Evolutionary conservation across 225 moss, liverwort and hornwort species (phyloP).

Genomic region (Takakia lepidozioides): DNA sequence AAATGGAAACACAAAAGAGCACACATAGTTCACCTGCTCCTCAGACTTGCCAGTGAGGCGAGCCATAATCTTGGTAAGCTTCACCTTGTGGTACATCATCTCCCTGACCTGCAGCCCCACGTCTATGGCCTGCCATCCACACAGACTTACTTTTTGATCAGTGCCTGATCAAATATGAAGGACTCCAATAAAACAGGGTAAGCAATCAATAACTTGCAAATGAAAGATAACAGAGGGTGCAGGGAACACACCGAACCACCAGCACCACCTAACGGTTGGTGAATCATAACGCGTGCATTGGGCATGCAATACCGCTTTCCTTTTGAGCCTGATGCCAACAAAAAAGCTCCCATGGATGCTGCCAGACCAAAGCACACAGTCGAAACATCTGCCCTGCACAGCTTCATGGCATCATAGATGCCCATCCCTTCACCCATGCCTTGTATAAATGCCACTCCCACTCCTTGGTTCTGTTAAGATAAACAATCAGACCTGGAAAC

Average conservation of each 20-base stretch:
- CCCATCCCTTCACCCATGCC: conserved; percentile 81
- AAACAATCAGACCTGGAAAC: too few relatives aligned
- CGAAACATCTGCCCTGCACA: conserved; percentile 91
- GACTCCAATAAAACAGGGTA: not conserved
- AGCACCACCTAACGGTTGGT: conserved; percentile 90
- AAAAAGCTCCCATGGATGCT: conserved; percentile 95
- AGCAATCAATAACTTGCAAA: not conserved
- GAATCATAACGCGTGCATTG: conserved; percentile 94
- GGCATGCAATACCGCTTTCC: conserved; percentile 99
- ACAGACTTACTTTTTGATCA: not conserved
- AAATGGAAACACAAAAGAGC: too few relatives aligned
- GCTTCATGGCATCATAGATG: conserved; percentile 99
- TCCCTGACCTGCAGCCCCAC: conserved; percentile 90
- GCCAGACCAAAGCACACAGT: conserved; percentile 91
- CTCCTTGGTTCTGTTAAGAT: too few relatives aligned
- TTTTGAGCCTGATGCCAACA: conserved; percentile 76
- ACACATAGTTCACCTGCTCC: conserved; percentile 30
- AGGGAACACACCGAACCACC: conserved; percentile 48
- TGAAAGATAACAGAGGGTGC: not conserved
- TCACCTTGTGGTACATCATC: conserved; percentile 98
- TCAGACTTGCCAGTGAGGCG: conserved; percentile 83
- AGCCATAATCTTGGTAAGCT: conserved; percentile 90
- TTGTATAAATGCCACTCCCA: not conserved
- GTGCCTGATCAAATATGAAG: not conserved
- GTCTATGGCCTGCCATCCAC: conserved; percentile 56